A percentile compares a stretch with the other conserved stretches of the same genome.
Conservation (phyloP, 345 rosid species). For the thale cress (Arabidopsis thaliana) region TAIR10.1 NC_003070.9:17396501-17397000, state of each 20-base stretch:
- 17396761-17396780: too few relatives aligned
- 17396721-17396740: neutral
- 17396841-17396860: conserved; percentile 79
- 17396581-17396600: conserved; percentile 84
- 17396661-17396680: conserved; percentile 59
- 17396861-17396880: conserved; percentile 86
- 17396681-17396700: conserved; percentile 50
- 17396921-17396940: conserved; percentile 18
- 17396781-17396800: neutral
- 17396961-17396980: neutral
- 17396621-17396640: conserved; percentile 69
- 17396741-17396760: neutral
- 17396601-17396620: conserved; percentile 64
- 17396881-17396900: conserved; percentile 91
- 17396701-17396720: conserved; percentile 45
- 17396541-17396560: conserved; percentile 58
- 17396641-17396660: conserved; percentile 68
- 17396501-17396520: conserved; percentile 81
- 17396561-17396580: conserved; percentile 68
- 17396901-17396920: conserved; percentile 93
- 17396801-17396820: conserved; percentile 61
- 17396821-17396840: conserved; percentile 88
- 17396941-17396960: neutral
- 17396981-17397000: neutral
- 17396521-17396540: conserved; percentile 65